These are phyloP conservation scores for Boletus coccyginus DNA, from an alignment of 768 basidiomycete species.

Conservation along the genomic window DNA sequence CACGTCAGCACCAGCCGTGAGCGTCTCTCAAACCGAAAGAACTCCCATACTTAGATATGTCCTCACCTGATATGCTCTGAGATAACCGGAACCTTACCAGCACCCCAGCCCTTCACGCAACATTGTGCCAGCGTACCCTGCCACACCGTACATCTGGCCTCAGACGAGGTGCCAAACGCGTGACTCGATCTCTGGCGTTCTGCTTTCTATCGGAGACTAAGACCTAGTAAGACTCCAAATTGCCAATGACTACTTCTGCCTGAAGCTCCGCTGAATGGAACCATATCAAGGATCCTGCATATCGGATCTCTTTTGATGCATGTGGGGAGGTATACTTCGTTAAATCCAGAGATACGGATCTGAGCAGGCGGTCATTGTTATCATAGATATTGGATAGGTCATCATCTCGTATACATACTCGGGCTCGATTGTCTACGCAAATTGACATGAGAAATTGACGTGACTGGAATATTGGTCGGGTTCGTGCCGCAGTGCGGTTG, in stretches of 20 bases:
- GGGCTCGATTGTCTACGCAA: too few relatives aligned
- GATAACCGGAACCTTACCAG: neutral
- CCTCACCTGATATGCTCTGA: neutral
- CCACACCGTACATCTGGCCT: neutral
- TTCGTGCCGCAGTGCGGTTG: too few relatives aligned
- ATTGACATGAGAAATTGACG: too few relatives aligned
- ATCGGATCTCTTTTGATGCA: too few relatives aligned
- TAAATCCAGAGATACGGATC: too few relatives aligned
- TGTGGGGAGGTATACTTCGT: too few relatives aligned
- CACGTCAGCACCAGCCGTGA: neutral
- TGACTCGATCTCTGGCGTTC: neutral
- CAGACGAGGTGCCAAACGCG: neutral
- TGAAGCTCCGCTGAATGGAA: neutral
- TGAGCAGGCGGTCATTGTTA: too few relatives aligned
- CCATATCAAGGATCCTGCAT: too few relatives aligned
- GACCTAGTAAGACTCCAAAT: too few relatives aligned
- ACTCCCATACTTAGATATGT: neutral
- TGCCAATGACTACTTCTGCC: neutral
- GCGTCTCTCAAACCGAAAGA: neutral
- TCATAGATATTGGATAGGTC: too few relatives aligned
- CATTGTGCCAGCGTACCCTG: neutral
- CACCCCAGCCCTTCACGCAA: neutral
- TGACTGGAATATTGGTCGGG: too few relatives aligned
- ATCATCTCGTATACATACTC: too few relatives aligned
- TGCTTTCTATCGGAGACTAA: neutral